Base-by-base conservation (phyloP, 176 grass and related monocot species). In the Pharus latifolius region DNA sequence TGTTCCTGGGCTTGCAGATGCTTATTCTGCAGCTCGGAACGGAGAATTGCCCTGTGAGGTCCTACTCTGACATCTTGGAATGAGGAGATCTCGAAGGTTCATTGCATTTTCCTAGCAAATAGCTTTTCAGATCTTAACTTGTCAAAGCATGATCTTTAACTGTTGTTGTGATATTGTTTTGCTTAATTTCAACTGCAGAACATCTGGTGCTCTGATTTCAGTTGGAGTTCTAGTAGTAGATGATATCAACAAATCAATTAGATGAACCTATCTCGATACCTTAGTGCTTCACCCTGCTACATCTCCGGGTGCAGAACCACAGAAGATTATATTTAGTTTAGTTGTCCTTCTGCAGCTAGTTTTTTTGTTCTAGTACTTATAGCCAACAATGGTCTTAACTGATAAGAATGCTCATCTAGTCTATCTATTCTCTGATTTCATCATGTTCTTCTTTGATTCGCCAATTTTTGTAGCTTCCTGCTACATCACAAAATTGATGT, bases 1-100 rank as follows among this genome's bases (percentile, higher is more conserved):
- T 65, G 46, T 73, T 42, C 67, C 72, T 67, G 37, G 55, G 34
- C 59, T 87, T 31, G 46, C 25, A 26, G 49, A 87, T 43, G n/a
- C 48, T 41, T 84, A 84, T 78, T 4, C 33, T 34, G 45, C 65
- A 52, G 48, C 51, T 83, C 16, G 42, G 42, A 29, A 20, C 9
- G 29, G 61, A 55, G 30, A 26, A 64, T 2, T 52, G 20, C 49
- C 49, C 10, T 10, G 7, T 24, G 19, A 47, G 13, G 3, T 47
- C 16, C 16, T 16, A 18, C 44, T 47, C 4, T 47, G 13, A n/a
- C 16, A n/a, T 17, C 6, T 47, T 47, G 4, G 44, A n/a, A 47
- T 15, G n/a, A n/a, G 1, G 44, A 47, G 44, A n/a, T 47, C n/a
- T n/a, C 44, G 16, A 47, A 47, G 4, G 9, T 47, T 47, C 44